Conservation (phyloP, 176 grass and related monocot genomes). For the Bolboschoenus planiculmis region DNA sequence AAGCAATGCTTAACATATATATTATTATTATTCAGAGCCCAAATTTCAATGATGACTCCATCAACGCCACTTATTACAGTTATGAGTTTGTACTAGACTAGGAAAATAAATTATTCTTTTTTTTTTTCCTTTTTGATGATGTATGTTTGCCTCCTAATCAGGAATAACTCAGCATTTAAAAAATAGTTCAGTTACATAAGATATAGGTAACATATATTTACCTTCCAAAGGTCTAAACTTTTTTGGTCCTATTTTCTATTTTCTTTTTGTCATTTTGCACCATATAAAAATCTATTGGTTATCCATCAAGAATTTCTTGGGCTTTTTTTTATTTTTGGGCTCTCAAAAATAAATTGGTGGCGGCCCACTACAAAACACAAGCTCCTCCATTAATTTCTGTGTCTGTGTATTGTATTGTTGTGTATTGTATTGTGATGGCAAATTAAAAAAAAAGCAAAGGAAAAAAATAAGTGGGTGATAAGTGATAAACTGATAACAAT, state of each 20-base stretch:
- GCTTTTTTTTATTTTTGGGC: background rate
- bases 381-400: background rate
- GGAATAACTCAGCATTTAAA: background rate
- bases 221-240: background rate
- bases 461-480: background rate
- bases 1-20: background rate
- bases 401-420: too few relatives aligned
- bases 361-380: slow-evolving; percentile 14
- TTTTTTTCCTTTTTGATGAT: background rate
- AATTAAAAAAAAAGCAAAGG: too few relatives aligned
- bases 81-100: background rate
- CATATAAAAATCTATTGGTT: background rate
- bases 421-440: too few relatives aligned
- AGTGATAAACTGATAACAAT: background rate
- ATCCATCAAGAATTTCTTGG: background rate
- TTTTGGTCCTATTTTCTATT: background rate
- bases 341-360: background rate
- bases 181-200: background rate
- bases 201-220: background rate
- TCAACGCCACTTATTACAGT: background rate
- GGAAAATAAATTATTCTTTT: background rate
- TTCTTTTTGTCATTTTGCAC: background rate
- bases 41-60: background rate
- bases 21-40: background rate
- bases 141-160: background rate